Evolutionary conservation across 305 asterid genomes (phyloP).

Genomic region (Fraxinus platypoda): DNA sequence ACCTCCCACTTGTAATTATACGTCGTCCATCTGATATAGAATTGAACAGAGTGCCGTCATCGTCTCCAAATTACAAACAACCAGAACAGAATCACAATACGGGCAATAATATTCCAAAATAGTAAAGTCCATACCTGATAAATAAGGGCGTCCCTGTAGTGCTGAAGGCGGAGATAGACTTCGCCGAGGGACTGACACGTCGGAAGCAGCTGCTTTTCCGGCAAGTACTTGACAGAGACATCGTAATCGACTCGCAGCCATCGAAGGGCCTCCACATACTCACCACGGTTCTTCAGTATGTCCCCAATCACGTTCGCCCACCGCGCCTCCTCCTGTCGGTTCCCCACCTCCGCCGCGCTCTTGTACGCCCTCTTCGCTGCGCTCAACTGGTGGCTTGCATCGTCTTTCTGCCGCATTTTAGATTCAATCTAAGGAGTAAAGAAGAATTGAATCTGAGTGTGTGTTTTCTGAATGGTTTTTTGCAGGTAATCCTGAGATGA

Average conservation of each 20-base stretch:
- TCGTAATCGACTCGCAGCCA: slow-evolving; percentile 91
- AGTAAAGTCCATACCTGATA: slow-evolving; percentile 50
- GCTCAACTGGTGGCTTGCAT: slow-evolving; percentile 47
- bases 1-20: not conserved
- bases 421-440: not conserved
- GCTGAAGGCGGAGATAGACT: slow-evolving; percentile 69
- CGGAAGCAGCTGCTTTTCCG: slow-evolving; percentile 71
- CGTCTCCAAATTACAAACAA: not conserved
- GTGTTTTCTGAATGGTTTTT: not conserved
- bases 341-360: slow-evolving; percentile 61
- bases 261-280: slow-evolving; percentile 79
- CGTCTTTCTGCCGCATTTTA: slow-evolving; percentile 52
- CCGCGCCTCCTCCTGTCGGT: slow-evolving; percentile 87
- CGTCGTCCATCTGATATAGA: not conserved
- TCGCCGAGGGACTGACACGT: slow-evolving; percentile 99
- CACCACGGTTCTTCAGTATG: slow-evolving; percentile 79
- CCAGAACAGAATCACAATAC: not conserved
- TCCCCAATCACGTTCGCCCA: slow-evolving; percentile 92
- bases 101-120: not conserved
- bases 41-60: not conserved
- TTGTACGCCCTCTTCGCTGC: slow-evolving; percentile 63
- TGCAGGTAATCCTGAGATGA: not conserved
- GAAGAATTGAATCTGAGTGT: not conserved
- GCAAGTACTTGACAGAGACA: slow-evolving; percentile 51
- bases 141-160: slow-evolving; percentile 55